A percentile compares a stretch with the other conserved stretches of the same genome.
Evolutionary conservation across 306 rosid species (phyloP).

Genomic region (Arachis hypogaea): DNA sequence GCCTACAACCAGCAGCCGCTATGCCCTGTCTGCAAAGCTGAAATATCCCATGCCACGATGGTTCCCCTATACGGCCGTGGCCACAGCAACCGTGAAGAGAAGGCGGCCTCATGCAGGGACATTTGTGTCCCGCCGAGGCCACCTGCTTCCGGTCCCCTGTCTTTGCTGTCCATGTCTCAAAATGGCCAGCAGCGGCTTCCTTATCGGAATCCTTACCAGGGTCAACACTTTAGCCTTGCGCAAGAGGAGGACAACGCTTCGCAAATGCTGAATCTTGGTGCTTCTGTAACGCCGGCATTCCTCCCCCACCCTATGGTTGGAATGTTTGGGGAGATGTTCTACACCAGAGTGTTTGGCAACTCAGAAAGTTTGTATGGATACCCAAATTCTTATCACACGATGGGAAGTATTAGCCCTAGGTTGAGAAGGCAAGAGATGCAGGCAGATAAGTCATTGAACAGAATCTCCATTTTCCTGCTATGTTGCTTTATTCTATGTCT

Average conservation of each 20-base stretch:
- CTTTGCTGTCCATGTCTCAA: slow-evolving; percentile 46
- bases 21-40: slow-evolving; percentile 96
- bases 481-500: slow-evolving; percentile 85
- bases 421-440: slow-evolving; percentile 89
- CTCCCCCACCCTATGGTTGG: slow-evolving; percentile 61
- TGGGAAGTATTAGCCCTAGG: slow-evolving; percentile 56
- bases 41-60: slow-evolving; percentile 76
- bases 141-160: slow-evolving; percentile 55
- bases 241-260: slow-evolving; percentile 55
- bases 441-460: slow-evolving; percentile 77
- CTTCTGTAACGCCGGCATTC: slow-evolving; percentile 49
- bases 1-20: slow-evolving; percentile 79
- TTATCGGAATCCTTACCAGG: slow-evolving; percentile 80
- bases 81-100: slow-evolving; percentile 43
- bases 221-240: slow-evolving; percentile 50
- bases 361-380: slow-evolving; percentile 47
- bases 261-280: slow-evolving; percentile 49
- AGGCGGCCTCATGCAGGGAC: slow-evolving; percentile 42
- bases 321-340: slow-evolving; percentile 74
- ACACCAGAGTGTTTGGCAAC: slow-evolving; percentile 70
- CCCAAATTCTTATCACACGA: slow-evolving; percentile 58
- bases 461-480: slow-evolving; percentile 78
- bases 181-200: slow-evolving; percentile 68
- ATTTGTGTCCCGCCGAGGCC: slow-evolving; percentile 79
- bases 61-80: slow-evolving; percentile 88